Evolutionary conservation across 345 rosid species (phyloP), one percentile per base, ranked within the genome.

Genomic region (Aquilaria yunnanensis): DNA sequence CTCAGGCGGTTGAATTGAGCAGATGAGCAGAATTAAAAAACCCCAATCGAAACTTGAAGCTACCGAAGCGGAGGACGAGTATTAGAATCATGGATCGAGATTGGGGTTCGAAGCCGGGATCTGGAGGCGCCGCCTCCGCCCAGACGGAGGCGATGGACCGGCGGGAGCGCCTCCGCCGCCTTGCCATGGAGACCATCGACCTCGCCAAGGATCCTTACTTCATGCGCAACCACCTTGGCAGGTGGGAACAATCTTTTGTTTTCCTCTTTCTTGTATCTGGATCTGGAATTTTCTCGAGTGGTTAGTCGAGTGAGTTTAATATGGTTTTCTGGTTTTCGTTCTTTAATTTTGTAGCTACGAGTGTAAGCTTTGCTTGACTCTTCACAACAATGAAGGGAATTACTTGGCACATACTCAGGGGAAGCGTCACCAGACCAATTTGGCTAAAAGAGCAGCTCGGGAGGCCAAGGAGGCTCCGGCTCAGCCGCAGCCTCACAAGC

Each of bases 311-410:
- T 14, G 16, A 31, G 48, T 10, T 50, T 61, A n/a, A 8, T 10
- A 58, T 9, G 61, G 23, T n/a, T 47, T 34, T 59, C 23, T 62
- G 64, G 52, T 60, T 59, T 56, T 53, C 72, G 63, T 46, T 58
- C 47, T 2, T 56, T 14, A 53, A 67, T 50, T 51, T 32, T 74
- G 83, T 58, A 94, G 97, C 74, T 94, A 94, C 48, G 96, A 94
- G 85, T 94, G 99, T 77, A 94, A 94, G 84, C 85, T 95, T 66
- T 91, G 96, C 72, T 71, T 95, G 77, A 95, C 99, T 43, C 76
- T 95, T 49, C 99, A 89, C 80, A 95, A 95, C 87, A 95, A 95
- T 62, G 99, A 95, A 82, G 99, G 99, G n/a, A 93, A 93, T 77
- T 94, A 90, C 75, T 76, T 90, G 89, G 99, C 97, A 2, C 95